Base-by-base conservation (phyloP, 176 grass and related monocot species). In the Tillandsia leiboldiana region DNA sequence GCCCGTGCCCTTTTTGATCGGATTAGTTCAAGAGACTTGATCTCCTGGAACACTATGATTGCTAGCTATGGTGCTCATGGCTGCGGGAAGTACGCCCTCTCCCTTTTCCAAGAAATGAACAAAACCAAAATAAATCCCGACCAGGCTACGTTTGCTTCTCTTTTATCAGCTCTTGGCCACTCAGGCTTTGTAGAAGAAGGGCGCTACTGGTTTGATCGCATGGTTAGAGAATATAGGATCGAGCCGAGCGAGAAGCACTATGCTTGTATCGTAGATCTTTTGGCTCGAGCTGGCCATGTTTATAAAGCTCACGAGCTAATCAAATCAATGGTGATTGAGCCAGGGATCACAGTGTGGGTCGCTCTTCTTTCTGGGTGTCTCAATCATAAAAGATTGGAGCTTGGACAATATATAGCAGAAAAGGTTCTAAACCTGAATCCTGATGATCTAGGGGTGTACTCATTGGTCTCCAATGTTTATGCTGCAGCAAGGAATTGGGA, bases 1-100 rank as follows among this genome's bases (percentile, higher is more conserved):
- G 83, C 87, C 9, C 79, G 65, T 15, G 57, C 23, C 11, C 69
- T 90, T 27, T 90, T 90, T 42, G 49, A 74, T 52, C 63, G 62
- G 70, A 58, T 86, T 83, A 14, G 28, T 51, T 71, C 58, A 0
- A 77, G 73, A 50, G 87, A 90, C 77, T 71, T 77, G 76, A 85
- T 90, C 26, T 77, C 78, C 10, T 90, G 87, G 87, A 90, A 90
- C 64, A 80, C 63, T 11, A 90, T 83, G 77, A 90, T 90, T 1
- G 76, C 83, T 15, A 80, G 83, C 52, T 86, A 0, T 14, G 83
- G 87, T 26, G 53, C 69, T 26, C 83, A 90, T 77, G 87, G 87
- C n/a, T 70, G 29, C 57, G 87, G 87, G 11, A 77, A 3, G 10
- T 73, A 86, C 10, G 83, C 87, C 1, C 77, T 86, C 9, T 70